Evolutionary conservation across 2,329 filamentous ascomycete genomes (phyloP).

Genomic region (Diaporthe australafricana): DNA sequence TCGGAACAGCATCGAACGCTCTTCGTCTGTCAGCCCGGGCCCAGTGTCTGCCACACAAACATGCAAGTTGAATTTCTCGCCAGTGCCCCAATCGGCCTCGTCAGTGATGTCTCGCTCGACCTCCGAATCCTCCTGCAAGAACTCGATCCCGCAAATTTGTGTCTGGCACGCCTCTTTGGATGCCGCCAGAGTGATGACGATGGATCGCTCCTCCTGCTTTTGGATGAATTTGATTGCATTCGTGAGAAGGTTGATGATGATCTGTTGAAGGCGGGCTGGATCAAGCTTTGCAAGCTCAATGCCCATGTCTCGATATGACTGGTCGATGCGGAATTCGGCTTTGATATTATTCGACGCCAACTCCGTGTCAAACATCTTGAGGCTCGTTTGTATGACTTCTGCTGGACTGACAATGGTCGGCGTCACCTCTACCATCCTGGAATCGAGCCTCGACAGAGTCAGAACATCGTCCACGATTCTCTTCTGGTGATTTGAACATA

Average conservation of each 20-base stretch:
- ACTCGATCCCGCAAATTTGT: conserved; percentile 54
- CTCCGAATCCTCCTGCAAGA: conserved; percentile 59
- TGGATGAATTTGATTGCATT: conserved; percentile 76
- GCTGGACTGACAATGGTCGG: conserved; percentile 77
- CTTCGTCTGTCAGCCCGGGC: conserved; percentile 75
- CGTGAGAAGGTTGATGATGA: conserved; percentile 81
- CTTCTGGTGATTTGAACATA: conserved; percentile 85
- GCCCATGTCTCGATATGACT: conserved; percentile 72
- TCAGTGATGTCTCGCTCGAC: conserved; percentile 60
- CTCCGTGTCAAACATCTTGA: conserved; percentile 86
- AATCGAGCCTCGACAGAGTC: conserved; percentile 81
- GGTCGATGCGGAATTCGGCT: conserved; percentile 75
- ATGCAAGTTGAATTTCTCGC: conserved; percentile 77
- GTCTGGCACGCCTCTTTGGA: conserved; percentile 63
- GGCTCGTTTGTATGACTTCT: conserved; percentile 71
- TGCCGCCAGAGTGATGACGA: conserved; percentile 74
- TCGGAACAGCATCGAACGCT: conserved; percentile 81
- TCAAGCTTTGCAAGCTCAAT: conserved; percentile 81
- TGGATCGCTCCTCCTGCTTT: conserved; percentile 67
- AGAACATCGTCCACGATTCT: conserved; percentile 81
- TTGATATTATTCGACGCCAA: conserved; percentile 78
- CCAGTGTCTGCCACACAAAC: conserved; percentile 80
- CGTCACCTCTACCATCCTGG: conserved; percentile 78
- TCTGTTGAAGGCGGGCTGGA: conserved; percentile 78
- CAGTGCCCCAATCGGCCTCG: conserved; percentile 75